Conservation (phyloP, 805 yeast species). For the Yarrowia yakushimensis region DNA sequence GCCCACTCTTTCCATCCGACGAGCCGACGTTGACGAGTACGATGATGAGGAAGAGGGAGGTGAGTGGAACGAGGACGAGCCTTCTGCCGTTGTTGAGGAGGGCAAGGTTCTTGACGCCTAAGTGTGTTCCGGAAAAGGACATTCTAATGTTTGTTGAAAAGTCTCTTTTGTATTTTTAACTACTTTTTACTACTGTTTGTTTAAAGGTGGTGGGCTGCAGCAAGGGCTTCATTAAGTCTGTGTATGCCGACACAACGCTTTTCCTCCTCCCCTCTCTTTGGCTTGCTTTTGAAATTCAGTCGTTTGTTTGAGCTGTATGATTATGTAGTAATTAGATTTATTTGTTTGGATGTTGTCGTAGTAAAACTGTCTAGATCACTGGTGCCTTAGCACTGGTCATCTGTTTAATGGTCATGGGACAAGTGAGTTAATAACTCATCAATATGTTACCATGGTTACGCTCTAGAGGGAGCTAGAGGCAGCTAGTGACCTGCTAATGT, state of each 20-base stretch:
- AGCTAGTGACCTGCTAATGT: too few species aligned
- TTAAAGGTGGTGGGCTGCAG: not conserved
- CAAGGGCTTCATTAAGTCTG: constrained; percentile 20
- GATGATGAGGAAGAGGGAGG: constrained; percentile 45
- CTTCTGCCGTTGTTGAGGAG: constrained; percentile 32
- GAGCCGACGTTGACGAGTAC: constrained; percentile 61
- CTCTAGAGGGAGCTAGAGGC: too few species aligned
- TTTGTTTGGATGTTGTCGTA: not conserved
- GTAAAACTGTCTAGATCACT: too few species aligned
- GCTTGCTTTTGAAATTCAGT: not conserved
- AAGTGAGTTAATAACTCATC: not conserved
- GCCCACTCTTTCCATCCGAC: constrained; percentile 85
- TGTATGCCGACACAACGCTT: not conserved
- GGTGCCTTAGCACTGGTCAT: too few species aligned
- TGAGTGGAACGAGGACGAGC: constrained; percentile 41
- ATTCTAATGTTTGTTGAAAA: constrained; percentile 12
- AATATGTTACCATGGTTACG: constrained; percentile 7
- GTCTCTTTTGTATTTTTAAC: constrained; percentile 22
- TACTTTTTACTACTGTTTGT: constrained; percentile 8
- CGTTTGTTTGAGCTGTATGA: not conserved
- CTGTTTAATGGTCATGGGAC: not conserved
- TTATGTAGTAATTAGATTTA: constrained; percentile 20
- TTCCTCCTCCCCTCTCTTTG: not conserved
- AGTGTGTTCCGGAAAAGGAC: not conserved
- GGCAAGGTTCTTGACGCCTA: constrained; percentile 29